A percentile compares a stretch with the other conserved stretches of the same genome.
Evolutionary conservation across 2,329 filamentous ascomycete species (phyloP).

Genomic region (Clarireedia paspali): DNA sequence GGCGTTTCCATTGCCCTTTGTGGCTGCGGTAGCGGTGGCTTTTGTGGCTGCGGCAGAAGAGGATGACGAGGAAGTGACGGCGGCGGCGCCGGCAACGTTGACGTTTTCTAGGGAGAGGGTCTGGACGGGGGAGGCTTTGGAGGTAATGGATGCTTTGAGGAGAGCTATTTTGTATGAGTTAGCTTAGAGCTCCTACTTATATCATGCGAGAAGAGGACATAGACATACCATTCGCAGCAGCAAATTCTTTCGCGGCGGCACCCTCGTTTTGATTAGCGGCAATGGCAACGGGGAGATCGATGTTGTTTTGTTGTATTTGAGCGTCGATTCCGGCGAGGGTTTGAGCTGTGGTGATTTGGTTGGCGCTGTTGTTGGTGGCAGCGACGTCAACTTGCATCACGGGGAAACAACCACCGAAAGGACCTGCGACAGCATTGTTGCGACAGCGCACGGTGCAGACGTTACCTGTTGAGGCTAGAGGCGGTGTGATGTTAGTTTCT

Average conservation of each 20-base stretch:
- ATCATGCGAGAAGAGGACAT: not conserved
- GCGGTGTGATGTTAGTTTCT: not conserved
- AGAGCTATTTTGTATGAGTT: not conserved
- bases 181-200: not conserved
- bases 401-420: slow-evolving; percentile 51
- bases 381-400: slow-evolving; percentile 45
- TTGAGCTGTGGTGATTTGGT: slow-evolving; percentile 39
- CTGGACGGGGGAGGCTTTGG: not conserved
- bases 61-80: not conserved
- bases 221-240: slow-evolving; percentile 24
- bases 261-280: slow-evolving; percentile 38
- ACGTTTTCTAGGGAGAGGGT: slow-evolving; percentile 3
- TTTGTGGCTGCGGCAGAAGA: not conserved
- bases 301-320: slow-evolving; percentile 43
- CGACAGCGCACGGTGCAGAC: slow-evolving; percentile 52
- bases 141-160: slow-evolving; percentile 2
- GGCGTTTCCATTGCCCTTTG: not conserved
- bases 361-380: slow-evolving; percentile 36
- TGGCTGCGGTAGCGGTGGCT: not conserved
- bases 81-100: not conserved
- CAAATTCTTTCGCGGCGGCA: slow-evolving; percentile 28
- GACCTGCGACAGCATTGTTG: slow-evolving; percentile 48
- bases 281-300: slow-evolving; percentile 41
- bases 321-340: slow-evolving; percentile 36
- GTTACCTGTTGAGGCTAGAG: slow-evolving; percentile 38